These are phyloP conservation scores for Aspergillus ochraceus DNA, from an alignment of 2,329 filamentous ascomycete species.

Conservation along the genomic window DNA sequence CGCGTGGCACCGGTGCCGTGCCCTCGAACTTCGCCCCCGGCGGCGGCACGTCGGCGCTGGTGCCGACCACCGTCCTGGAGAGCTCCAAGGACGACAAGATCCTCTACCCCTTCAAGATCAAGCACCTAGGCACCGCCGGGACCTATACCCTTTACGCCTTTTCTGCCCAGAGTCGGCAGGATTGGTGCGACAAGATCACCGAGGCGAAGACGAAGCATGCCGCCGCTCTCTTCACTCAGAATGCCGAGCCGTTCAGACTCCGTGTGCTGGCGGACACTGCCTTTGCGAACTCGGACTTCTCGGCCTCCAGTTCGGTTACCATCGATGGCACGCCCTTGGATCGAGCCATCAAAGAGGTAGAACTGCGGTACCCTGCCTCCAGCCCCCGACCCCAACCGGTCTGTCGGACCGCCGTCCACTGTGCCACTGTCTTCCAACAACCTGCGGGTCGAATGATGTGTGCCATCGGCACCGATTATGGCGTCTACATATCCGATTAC, in stretches of 20 bases:
- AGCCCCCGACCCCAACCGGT: slow-evolving; percentile 72
- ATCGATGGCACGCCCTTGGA: slow-evolving; percentile 92
- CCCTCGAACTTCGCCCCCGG: slow-evolving; percentile 64
- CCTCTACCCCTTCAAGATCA: slow-evolving; percentile 91
- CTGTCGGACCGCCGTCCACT: slow-evolving; percentile 85
- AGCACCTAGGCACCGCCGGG: slow-evolving; percentile 85
- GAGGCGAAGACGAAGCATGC: slow-evolving; percentile 94
- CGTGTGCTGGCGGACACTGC: slow-evolving; percentile 89
- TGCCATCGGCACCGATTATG: slow-evolving; percentile 92
- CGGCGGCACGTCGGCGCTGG: slow-evolving; percentile 64
- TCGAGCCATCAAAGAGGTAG: slow-evolving; percentile 84
- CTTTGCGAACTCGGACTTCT: slow-evolving; percentile 56
- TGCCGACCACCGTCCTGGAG: slow-evolving; percentile 51
- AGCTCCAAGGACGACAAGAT: slow-evolving; percentile 72
- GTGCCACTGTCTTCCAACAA: slow-evolving; percentile 81
- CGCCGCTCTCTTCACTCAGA: slow-evolving; percentile 82
- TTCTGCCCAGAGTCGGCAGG: slow-evolving; percentile 69
- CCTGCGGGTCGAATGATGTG: slow-evolving; percentile 83
- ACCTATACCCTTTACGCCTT: slow-evolving; percentile 88
- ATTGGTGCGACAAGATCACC: slow-evolving; percentile 93
- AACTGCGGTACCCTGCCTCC: slow-evolving; percentile 65
- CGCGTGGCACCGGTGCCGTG: slow-evolving; percentile 10
- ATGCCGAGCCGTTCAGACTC: slow-evolving; percentile 91
- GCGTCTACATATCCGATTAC: slow-evolving; percentile 85
- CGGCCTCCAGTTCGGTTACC: slow-evolving; percentile 67